Conservation (phyloP, 2,329 filamentous ascomycete genomes). For the Furcasterigmium sp. region DNA sequence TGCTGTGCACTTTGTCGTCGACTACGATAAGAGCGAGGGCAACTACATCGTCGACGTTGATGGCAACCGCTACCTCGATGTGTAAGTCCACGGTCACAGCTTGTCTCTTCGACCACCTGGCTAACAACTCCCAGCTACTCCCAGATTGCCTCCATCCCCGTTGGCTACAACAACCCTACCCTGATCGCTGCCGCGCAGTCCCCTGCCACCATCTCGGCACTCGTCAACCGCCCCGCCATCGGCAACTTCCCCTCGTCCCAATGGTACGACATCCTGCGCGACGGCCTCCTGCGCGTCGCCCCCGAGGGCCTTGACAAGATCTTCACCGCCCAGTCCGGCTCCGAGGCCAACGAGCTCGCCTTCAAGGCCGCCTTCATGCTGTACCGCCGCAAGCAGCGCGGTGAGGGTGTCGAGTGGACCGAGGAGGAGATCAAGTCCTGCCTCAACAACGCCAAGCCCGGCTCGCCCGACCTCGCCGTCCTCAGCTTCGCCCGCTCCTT, state of each 20-base stretch:
- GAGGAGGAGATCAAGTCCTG: constrained; percentile 60
- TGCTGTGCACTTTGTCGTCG: constrained; percentile 46
- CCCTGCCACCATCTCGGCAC: constrained; percentile 65
- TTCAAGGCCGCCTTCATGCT: constrained; percentile 88
- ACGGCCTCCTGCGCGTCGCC: constrained; percentile 66
- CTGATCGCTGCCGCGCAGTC: constrained; percentile 61
- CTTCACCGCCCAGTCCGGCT: constrained; percentile 74
- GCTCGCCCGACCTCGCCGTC: constrained; percentile 70
- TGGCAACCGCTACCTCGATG: constrained; percentile 43
- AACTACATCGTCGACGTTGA: constrained; percentile 49
- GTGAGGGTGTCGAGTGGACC: constrained; percentile 64
- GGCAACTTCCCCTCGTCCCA: constrained; percentile 76
- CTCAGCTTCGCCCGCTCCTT: constrained; percentile 74
- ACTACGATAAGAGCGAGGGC: constrained; percentile 46
- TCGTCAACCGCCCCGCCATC: constrained; percentile 75
- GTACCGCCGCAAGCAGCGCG: constrained; percentile 66
- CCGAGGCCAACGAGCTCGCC: constrained; percentile 78
- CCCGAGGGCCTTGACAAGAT: constrained; percentile 73
- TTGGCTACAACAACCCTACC: constrained; percentile 75
- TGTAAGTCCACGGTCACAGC: no score
- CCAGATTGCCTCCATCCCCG: constrained; percentile 78
- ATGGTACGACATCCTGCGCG: constrained; percentile 67
- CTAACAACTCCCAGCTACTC: no score
- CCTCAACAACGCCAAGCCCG: constrained; percentile 69
- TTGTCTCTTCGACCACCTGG: no score